phyloP scores from a whole-genome alignment of 2,329 filamentous ascomycete genomes.

The Penicillium hordei region DNA sequence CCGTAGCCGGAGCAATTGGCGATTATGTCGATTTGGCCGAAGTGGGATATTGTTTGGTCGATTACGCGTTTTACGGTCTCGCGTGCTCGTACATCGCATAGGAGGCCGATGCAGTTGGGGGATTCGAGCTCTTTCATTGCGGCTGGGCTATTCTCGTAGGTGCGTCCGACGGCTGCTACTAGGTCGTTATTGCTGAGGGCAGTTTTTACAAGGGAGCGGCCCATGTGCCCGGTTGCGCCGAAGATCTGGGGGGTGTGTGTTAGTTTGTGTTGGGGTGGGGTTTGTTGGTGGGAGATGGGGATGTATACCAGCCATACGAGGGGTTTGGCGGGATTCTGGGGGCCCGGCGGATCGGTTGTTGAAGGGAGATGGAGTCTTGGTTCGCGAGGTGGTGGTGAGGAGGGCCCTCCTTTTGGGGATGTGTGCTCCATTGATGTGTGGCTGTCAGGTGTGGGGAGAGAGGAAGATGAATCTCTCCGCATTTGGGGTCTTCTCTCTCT shows the following conservation, averaged over 20 bases:
- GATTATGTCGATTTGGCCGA: constrained; percentile 81
- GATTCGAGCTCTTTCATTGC: constrained; percentile 70
- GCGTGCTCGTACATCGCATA: constrained; percentile 85
- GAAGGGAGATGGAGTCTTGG: constrained; percentile 65
- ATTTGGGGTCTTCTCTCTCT: constrained; percentile 17
- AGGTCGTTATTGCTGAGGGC: constrained; percentile 78
- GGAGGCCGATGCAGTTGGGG: constrained; percentile 67
- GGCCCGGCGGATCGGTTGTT: constrained; percentile 80
- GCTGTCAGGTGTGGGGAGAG: background rate
- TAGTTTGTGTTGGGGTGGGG: constrained; percentile 1
- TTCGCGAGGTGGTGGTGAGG: constrained; percentile 35
- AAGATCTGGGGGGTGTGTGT: constrained; percentile 63
- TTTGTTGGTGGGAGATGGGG: constrained; percentile 4
- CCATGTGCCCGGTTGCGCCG: constrained; percentile 96
- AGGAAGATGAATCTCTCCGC: constrained; percentile 25
- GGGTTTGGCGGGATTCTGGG: constrained; percentile 67
- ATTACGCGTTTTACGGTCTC: constrained; percentile 74
- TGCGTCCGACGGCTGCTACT: constrained; percentile 82
- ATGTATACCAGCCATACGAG: constrained; percentile 81
- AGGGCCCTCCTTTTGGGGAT: constrained; percentile 25
- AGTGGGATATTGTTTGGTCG: constrained; percentile 67
- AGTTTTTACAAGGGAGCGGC: constrained; percentile 80
- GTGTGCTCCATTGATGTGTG: constrained; percentile 15
- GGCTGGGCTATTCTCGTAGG: constrained; percentile 70
- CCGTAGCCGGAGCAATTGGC: constrained; percentile 95